Evolutionary conservation across 257 asterid genomes (phyloP).

Genomic region (Salvia rosmarinus): DNA sequence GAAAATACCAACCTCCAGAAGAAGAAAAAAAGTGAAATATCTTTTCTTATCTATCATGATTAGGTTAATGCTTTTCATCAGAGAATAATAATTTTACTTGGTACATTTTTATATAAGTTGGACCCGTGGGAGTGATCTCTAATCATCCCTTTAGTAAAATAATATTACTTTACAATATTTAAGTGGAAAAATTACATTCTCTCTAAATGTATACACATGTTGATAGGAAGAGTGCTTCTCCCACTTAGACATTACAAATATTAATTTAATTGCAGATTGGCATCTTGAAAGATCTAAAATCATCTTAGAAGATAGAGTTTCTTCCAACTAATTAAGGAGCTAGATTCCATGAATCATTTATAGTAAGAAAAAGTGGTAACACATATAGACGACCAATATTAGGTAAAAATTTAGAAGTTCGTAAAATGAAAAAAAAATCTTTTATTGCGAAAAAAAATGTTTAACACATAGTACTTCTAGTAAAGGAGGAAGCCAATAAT

Average conservation of each 20-base stretch:
- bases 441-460: not conserved
- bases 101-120: not conserved
- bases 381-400: not conserved
- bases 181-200: slow-evolving; percentile 2
- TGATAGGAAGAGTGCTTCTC: slow-evolving; percentile 1
- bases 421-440: not conserved
- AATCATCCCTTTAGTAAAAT: not conserved
- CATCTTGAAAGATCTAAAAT: slow-evolving; percentile 23
- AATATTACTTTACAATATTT: not conserved
- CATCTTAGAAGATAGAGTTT: not conserved
- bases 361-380: not conserved
- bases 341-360: slow-evolving; percentile 26
- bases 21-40: not conserved
- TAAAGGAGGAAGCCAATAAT: not conserved
- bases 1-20: not conserved
- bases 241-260: slow-evolving; percentile 13
- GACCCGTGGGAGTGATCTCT: not conserved
- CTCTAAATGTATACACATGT: slow-evolving; percentile 15
- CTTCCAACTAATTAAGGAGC: slow-evolving; percentile 1
- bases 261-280: slow-evolving; percentile 6
- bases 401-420: not conserved
- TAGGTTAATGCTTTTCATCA: slow-evolving; percentile 12
- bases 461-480: too few species aligned
- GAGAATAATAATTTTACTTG: not conserved
- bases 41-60: slow-evolving; percentile 21